phyloP scores from a whole-genome alignment of 441 rosid species.

The Populus hybrid region DNA sequence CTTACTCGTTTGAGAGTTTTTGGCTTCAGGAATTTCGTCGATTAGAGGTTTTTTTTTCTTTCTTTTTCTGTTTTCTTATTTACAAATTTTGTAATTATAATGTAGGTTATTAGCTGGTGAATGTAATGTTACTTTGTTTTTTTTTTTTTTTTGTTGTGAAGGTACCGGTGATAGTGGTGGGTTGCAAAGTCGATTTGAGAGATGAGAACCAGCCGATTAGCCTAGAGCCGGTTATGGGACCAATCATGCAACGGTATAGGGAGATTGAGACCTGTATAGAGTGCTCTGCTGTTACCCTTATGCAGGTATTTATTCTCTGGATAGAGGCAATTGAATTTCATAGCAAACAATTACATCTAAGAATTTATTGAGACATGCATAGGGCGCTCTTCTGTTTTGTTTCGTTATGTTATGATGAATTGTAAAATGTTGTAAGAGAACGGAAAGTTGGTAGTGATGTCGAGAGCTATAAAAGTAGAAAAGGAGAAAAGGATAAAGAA shows the following conservation, averaged over 20 bases:
- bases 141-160: conserved; percentile 26
- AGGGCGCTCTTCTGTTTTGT: not conserved
- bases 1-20: conserved; percentile 52
- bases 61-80: not conserved
- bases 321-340: too few species aligned
- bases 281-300: conserved; percentile 66
- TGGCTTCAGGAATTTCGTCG: conserved; percentile 85
- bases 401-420: not conserved
- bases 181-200: conserved; percentile 71
- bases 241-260: conserved; percentile 67
- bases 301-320: conserved; percentile 49
- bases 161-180: conserved; percentile 71
- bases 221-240: conserved; percentile 60
- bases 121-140: not conserved
- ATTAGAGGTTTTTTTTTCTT: conserved; percentile 44
- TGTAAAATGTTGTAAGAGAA: not conserved
- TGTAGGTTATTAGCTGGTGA: not conserved
- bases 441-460: not conserved
- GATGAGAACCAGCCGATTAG: conserved; percentile 53
- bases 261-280: conserved; percentile 77
- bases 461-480: not conserved
- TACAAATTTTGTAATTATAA: not conserved
- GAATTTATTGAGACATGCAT: not conserved
- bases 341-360: not conserved
- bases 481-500: not conserved